phyloP scores from a whole-genome alignment of 495 filamentous ascomycete genomes.

The Parmelia sp. region DNA sequence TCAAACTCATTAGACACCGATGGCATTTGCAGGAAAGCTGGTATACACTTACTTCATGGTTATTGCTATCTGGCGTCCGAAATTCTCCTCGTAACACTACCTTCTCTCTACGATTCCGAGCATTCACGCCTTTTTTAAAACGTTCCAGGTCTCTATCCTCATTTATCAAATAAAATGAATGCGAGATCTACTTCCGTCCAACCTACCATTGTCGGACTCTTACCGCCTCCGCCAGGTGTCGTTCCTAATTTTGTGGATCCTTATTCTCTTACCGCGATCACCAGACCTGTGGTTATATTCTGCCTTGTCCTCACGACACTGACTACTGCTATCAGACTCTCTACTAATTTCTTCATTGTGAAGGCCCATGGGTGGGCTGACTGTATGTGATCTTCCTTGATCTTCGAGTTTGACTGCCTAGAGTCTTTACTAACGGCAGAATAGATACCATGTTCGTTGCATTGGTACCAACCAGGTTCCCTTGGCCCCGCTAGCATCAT shows the following conservation, averaged over 20 bases:
- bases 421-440: background rate
- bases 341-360: constrained; percentile 34
- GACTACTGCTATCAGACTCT: constrained; percentile 32
- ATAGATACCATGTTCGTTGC: constrained; percentile 6
- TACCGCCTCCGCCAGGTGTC: constrained; percentile 32
- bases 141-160: too few relatives aligned
- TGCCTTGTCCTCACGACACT: constrained; percentile 25
- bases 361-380: constrained; percentile 14
- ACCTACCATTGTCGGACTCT: background rate
- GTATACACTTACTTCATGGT: too few relatives aligned
- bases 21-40: too few relatives aligned
- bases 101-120: too few relatives aligned
- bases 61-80: too few relatives aligned
- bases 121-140: too few relatives aligned
- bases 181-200: background rate
- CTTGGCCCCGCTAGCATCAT: background rate
- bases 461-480: background rate
- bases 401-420: background rate
- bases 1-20: too few relatives aligned
- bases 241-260: constrained; percentile 36
- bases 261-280: constrained; percentile 23
- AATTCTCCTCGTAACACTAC: too few relatives aligned
- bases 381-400: constrained; percentile 22
- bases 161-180: background rate
- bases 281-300: constrained; percentile 27